Evolutionary conservation across 768 basidiomycete species (phyloP).

Genomic region (Pleurotus salmoneostramineus): DNA sequence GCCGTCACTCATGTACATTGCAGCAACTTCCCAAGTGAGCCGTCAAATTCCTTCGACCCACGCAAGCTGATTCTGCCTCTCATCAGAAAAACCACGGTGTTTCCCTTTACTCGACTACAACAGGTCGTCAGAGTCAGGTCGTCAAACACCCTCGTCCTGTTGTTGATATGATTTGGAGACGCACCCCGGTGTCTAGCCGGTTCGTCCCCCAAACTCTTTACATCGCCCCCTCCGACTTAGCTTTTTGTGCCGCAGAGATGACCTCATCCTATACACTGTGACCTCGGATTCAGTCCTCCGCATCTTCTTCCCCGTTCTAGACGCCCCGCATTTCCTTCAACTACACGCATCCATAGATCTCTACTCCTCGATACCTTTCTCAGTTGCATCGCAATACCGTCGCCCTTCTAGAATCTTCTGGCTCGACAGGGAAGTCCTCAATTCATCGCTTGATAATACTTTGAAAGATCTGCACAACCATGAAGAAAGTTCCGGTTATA

Average conservation of each 20-base stretch:
- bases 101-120: constrained; percentile 68
- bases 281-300: constrained; percentile 81
- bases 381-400: constrained; percentile 26
- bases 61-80: background rate
- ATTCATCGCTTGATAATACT: constrained; percentile 38
- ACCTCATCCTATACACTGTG: constrained; percentile 77
- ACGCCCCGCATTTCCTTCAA: constrained; percentile 80
- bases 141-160: constrained; percentile 76
- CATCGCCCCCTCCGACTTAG: background rate
- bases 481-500: constrained; percentile 41
- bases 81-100: constrained; percentile 54
- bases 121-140: constrained; percentile 61
- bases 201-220: constrained; percentile 15
- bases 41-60: background rate
- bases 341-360: constrained; percentile 77
- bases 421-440: constrained; percentile 62
- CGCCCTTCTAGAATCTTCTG: constrained; percentile 54
- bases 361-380: constrained; percentile 52
- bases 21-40: constrained; percentile 52
- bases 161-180: constrained; percentile 68
- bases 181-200: constrained; percentile 63
- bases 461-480: constrained; percentile 27
- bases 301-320: constrained; percentile 84
- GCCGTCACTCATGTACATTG: constrained; percentile 76
- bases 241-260: constrained; percentile 43